phyloP scores from a whole-genome alignment of 306 rosid genomes.

The Neltuma alba region DNA sequence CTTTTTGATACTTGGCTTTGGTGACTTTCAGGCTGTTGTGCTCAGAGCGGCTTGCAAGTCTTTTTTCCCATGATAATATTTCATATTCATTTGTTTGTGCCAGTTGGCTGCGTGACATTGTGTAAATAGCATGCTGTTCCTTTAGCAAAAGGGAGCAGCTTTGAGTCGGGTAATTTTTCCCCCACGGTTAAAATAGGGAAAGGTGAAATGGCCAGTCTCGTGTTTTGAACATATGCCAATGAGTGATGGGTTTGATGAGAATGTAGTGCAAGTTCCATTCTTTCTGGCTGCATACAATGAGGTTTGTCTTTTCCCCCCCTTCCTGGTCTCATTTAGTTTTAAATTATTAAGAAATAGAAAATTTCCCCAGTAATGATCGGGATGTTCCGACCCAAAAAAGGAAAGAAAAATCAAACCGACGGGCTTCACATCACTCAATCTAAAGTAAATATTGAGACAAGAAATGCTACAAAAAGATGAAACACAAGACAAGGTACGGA shows the following conservation, averaged over 20 bases:
- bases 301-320: background rate
- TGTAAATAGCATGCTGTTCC: conserved; percentile 69
- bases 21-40: conserved; percentile 38
- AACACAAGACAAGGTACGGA: background rate
- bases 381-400: too few species aligned
- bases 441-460: too few species aligned
- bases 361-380: too few species aligned
- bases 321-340: background rate
- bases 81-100: conserved; percentile 51
- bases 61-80: conserved; percentile 34
- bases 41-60: conserved; percentile 34
- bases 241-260: conserved; percentile 3
- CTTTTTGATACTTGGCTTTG: conserved; percentile 43
- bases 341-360: too few species aligned
- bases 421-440: too few species aligned
- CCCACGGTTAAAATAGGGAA: conserved; percentile 1
- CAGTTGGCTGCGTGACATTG: conserved; percentile 55
- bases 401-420: too few species aligned
- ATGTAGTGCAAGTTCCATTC: background rate
- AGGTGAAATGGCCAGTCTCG: conserved; percentile 33
- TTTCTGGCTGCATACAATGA: background rate
- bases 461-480: background rate
- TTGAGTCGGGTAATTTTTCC: conserved; percentile 36
- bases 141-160: conserved; percentile 44
- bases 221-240: conserved; percentile 23